Percentiles rank a stretch among this genome's conserved stretches.
Conservation (phyloP, 2,329 filamentous ascomycete genomes). For the Elsinoe fawcettii region DNA sequence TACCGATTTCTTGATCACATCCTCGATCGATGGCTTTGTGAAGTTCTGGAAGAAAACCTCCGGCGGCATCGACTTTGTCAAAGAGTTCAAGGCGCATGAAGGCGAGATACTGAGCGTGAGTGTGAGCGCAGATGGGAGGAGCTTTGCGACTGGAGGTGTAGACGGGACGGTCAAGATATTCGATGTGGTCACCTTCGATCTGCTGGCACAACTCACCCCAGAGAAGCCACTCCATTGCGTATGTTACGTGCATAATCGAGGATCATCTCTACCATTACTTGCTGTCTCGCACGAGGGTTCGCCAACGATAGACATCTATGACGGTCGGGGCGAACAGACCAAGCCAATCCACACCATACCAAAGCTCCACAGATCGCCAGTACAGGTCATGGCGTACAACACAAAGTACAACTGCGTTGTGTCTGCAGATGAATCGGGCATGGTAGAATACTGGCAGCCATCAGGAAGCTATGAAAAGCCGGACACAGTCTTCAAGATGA, state of each 20-base stretch:
- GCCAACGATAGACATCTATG: conserved; percentile 71
- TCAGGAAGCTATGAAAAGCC: conserved; percentile 79
- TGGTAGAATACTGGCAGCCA: conserved; percentile 95
- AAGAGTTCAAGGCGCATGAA: conserved; percentile 88
- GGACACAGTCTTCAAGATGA: conserved; percentile 82
- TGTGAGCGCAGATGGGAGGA: conserved; percentile 81
- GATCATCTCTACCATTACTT: conserved; percentile 77
- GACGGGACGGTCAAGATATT: conserved; percentile 76
- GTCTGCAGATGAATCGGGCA: conserved; percentile 80
- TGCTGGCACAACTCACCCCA: conserved; percentile 73
- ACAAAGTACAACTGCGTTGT: conserved; percentile 81
- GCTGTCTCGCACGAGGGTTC: conserved; percentile 72
- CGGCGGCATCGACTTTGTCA: conserved; percentile 91
- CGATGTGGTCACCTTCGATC: conserved; percentile 59
- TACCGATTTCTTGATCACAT: conserved; percentile 93
- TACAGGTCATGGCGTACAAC: conserved; percentile 85
- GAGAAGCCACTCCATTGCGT: conserved; percentile 68
- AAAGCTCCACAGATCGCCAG: conserved; percentile 70
- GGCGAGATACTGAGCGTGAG: conserved; percentile 78
- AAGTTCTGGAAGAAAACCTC: conserved; percentile 99
- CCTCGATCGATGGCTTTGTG: conserved; percentile 87
- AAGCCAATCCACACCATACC: conserved; percentile 69
- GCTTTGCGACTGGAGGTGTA: conserved; percentile 78
- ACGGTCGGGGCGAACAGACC: conserved; percentile 75
- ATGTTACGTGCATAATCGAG: conserved; percentile 85